phyloP scores from a whole-genome alignment of 2,329 filamentous ascomycete genomes.

The Colletotrichum lupini region DNA sequence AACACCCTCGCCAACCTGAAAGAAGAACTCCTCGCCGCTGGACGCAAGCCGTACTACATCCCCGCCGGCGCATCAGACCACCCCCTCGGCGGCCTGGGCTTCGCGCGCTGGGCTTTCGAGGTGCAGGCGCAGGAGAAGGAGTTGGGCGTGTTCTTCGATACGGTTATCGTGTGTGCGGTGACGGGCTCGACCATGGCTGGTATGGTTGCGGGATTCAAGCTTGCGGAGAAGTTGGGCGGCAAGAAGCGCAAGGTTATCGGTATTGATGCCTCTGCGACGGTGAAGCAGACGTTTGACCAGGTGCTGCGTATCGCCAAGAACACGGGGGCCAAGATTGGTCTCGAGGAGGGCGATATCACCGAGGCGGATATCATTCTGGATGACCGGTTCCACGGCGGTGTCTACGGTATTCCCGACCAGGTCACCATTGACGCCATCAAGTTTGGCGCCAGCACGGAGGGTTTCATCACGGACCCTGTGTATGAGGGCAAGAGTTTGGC shows the following conservation, averaged over 20 bases:
- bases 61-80: conserved; percentile 79
- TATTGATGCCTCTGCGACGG: conserved; percentile 57
- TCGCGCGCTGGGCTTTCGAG: conserved; percentile 78
- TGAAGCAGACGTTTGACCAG: conserved; percentile 71
- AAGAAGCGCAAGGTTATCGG: conserved; percentile 48
- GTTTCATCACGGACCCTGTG: conserved; percentile 79
- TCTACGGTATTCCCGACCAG: conserved; percentile 75
- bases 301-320: conserved; percentile 73
- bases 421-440: conserved; percentile 75
- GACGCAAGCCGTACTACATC: conserved; percentile 76
- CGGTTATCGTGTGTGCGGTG: conserved; percentile 75
- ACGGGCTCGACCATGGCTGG: conserved; percentile 78
- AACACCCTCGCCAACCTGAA: conserved; percentile 64
- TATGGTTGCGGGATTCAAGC: conserved; percentile 79
- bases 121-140: conserved; percentile 71
- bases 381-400: conserved; percentile 72
- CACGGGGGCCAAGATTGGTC: conserved; percentile 72
- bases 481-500: conserved; percentile 82
- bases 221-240: conserved; percentile 60
- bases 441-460: conserved; percentile 75
- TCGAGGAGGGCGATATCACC: conserved; percentile 68
- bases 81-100: conserved; percentile 75
- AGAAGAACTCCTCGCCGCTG: conserved; percentile 61
- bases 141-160: conserved; percentile 74
- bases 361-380: conserved; percentile 73